These are phyloP conservation scores for Gypsophila paniculata DNA, from an alignment of 179 eudicot species.

Conservation along the genomic window DNA sequence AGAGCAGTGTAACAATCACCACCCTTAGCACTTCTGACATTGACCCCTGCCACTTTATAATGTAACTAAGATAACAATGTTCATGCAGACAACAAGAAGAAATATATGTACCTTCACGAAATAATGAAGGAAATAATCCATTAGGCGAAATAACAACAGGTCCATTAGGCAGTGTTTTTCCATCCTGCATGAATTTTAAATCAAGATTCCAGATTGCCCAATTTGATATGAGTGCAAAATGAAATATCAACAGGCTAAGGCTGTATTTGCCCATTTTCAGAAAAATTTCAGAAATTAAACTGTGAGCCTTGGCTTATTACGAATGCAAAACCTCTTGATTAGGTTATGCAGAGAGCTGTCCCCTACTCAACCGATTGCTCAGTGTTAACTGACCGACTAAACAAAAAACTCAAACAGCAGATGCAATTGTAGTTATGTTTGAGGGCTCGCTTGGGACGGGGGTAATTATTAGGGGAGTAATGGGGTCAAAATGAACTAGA, in stretches of 20 bases:
- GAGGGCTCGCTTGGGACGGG: no score
- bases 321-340: no score
- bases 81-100: not conserved
- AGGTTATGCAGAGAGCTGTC: no score
- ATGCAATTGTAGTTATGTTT: not conserved
- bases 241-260: slow-evolving; percentile 5
- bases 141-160: slow-evolving; percentile 97
- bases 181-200: slow-evolving; percentile 58
- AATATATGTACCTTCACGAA: slow-evolving; percentile 66
- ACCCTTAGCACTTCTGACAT: not conserved
- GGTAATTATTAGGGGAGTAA: no score
- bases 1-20: not conserved
- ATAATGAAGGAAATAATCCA: slow-evolving; percentile 92
- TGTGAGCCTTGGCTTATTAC: no score
- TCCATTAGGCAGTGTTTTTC: slow-evolving; percentile 84
- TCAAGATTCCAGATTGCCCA: not conserved
- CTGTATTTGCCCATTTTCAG: no score
- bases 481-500: no score
- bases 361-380: not conserved
- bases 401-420: not conserved
- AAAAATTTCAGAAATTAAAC: not conserved
- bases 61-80: not conserved
- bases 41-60: not conserved
- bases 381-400: not conserved
- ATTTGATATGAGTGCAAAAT: not conserved